Conservation (phyloP, 1,284 basidiomycete genomes). For the Trametes pubescens region DNA sequence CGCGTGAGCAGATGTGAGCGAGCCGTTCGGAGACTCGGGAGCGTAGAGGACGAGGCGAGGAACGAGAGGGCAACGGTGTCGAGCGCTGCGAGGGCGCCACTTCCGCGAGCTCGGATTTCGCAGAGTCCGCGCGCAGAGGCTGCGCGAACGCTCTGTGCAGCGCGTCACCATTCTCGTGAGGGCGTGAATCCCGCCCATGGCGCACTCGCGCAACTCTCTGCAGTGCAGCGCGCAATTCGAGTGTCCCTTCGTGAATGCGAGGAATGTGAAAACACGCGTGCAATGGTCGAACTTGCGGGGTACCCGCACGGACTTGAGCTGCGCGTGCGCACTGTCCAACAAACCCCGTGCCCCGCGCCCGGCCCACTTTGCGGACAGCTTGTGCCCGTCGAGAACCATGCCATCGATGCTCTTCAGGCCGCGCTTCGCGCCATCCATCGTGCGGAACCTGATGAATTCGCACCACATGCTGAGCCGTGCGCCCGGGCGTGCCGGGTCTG, state of each 20-base stretch:
- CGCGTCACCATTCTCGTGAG: too few species aligned
- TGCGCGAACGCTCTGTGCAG: too few species aligned
- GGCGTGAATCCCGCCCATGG: too few species aligned
- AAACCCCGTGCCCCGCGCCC: conserved; percentile 67
- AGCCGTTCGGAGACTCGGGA: too few species aligned
- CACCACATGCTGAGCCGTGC: conserved; percentile 91
- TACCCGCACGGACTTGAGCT: conserved; percentile 90
- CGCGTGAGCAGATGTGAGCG: too few species aligned
- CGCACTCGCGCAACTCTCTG: too few species aligned
- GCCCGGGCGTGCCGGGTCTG: conserved; percentile 79
- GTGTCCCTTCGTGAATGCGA: conserved; percentile 81
- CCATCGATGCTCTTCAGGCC: conserved; percentile 86
- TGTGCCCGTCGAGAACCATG: conserved; percentile 89
- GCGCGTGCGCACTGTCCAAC: conserved; percentile 78
- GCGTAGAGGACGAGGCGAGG: background rate
- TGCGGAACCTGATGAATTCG: conserved; percentile 94
- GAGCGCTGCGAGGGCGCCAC: too few species aligned
- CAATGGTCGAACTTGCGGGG: conserved; percentile 89
- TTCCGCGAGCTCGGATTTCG: too few species aligned
- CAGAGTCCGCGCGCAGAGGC: too few species aligned
- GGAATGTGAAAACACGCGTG: conserved; percentile 94
- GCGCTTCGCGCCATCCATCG: conserved; percentile 73
- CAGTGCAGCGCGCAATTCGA: too few species aligned
- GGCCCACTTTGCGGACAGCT: conserved; percentile 87
- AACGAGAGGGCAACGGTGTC: too few species aligned